Evolutionary conservation across 257 asterid genomes (phyloP).

Genomic region (Euphrasia confusa): DNA sequence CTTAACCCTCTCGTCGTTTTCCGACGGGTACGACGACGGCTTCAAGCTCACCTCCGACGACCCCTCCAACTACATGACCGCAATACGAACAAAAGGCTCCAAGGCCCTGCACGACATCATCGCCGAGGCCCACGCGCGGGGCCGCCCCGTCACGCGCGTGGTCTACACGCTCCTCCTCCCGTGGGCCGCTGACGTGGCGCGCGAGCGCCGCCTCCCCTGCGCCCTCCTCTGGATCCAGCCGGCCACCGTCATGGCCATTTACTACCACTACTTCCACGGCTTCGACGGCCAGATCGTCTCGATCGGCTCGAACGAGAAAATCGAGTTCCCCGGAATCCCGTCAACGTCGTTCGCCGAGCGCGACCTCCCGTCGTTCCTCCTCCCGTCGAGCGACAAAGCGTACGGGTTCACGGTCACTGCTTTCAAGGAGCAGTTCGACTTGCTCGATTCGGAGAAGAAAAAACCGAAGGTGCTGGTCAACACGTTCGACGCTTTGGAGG

Average conservation of each 20-base stretch:
- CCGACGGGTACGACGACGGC: constrained; percentile 57
- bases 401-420: constrained; percentile 23
- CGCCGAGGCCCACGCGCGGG: constrained; percentile 19
- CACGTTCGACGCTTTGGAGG: constrained; percentile 43
- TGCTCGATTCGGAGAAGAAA: constrained; percentile 23
- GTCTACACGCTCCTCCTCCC: constrained; percentile 52
- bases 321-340: constrained; percentile 49
- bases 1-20: constrained; percentile 37
- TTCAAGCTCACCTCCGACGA: constrained; percentile 22
- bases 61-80: constrained; percentile 16
- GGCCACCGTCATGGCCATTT: constrained; percentile 45
- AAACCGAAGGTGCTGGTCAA: constrained; percentile 46
- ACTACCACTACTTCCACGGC: constrained; percentile 55
- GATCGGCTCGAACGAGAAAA: constrained; percentile 6
- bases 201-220: constrained; percentile 38
- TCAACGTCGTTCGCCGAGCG: constrained; percentile 21
- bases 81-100: constrained; percentile 34
- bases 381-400: constrained; percentile 21
- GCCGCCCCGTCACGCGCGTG: constrained; percentile 40
- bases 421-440: constrained; percentile 43
- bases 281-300: constrained; percentile 25
- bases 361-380: constrained; percentile 54
- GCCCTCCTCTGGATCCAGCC: constrained; percentile 69
- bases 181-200: constrained; percentile 54
- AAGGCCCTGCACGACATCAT: constrained; percentile 26